Conservation (phyloP, 1,284 basidiomycete genomes). For the Trichosporon coremiiforme region DNA sequence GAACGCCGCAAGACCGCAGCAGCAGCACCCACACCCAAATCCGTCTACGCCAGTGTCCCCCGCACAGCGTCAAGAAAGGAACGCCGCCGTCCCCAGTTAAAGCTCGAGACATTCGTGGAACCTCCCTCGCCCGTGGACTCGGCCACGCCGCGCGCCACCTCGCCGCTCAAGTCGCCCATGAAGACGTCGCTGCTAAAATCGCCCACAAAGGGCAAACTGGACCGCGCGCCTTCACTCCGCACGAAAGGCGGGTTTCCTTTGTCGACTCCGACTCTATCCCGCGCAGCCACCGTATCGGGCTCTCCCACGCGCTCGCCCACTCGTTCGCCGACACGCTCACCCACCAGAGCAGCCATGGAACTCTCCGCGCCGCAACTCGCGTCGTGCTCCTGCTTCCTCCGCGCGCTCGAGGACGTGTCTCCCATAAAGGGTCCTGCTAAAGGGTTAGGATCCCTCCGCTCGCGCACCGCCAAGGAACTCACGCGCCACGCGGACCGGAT, state of each 20-base stretch:
- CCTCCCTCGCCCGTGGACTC: neutral
- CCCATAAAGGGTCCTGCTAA: neutral
- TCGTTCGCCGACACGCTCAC: neutral
- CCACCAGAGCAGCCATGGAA: neutral
- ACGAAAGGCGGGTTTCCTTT: neutral
- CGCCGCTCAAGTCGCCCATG: neutral
- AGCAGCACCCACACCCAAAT: neutral
- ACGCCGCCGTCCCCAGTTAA: neutral
- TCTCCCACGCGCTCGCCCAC: neutral
- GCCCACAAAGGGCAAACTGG: neutral
- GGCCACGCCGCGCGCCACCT: neutral
- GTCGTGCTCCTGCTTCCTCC: neutral
- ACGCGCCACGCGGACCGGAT: constrained; percentile 6
- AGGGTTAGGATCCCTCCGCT: neutral
- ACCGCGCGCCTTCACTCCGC: no score
- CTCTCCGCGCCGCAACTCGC: neutral
- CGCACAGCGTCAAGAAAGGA: neutral
- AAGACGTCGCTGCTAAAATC: neutral
- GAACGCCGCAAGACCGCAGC: neutral
- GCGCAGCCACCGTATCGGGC: neutral
- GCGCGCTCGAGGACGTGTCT: neutral
- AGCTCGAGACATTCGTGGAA: neutral
- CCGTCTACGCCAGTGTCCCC: neutral
- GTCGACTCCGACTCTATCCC: neutral
- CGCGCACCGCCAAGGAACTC: neutral